phyloP scores from a whole-genome alignment of 2,329 filamentous ascomycete genomes.

The Diatrype stigma region DNA sequence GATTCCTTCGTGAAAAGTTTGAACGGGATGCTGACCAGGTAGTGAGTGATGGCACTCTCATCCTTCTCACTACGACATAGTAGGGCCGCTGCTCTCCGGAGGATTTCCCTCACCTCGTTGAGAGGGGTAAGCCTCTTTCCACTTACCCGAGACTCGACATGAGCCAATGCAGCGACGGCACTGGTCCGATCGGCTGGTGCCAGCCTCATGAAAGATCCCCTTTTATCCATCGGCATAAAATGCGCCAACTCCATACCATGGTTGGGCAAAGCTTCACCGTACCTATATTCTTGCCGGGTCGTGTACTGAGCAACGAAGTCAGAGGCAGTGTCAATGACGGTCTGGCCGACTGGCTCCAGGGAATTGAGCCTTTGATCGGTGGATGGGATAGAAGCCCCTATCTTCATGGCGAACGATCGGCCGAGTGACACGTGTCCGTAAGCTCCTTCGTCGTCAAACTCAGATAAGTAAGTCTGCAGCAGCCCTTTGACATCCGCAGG shows the following conservation, averaged over 20 bases:
- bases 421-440: constrained; percentile 92
- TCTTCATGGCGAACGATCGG: constrained; percentile 88
- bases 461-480: constrained; percentile 91
- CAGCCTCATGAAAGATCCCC: constrained; percentile 48
- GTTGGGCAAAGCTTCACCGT: constrained; percentile 70
- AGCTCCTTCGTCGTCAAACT: constrained; percentile 84
- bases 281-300: constrained; percentile 91
- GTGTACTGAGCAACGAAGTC: constrained; percentile 98
- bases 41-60: constrained; percentile 75
- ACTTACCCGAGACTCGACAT: constrained; percentile 67
- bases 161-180: constrained; percentile 62
- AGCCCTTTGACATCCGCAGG: constrained; percentile 93
- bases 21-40: constrained; percentile 91
- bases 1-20: constrained; percentile 89
- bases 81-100: constrained; percentile 80
- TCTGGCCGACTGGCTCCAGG: constrained; percentile 69
- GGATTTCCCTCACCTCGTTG: constrained; percentile 71
- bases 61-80: constrained; percentile 74
- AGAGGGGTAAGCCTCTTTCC: constrained; percentile 67
- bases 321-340: constrained; percentile 83
- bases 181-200: constrained; percentile 52
- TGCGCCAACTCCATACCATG: constrained; percentile 63
- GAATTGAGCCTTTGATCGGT: constrained; percentile 83
- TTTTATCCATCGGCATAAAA: constrained; percentile 52
- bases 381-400: constrained; percentile 80